Base-by-base conservation (phyloP, 352 stramenopile species). In the Phytophthora podocarpi region DNA sequence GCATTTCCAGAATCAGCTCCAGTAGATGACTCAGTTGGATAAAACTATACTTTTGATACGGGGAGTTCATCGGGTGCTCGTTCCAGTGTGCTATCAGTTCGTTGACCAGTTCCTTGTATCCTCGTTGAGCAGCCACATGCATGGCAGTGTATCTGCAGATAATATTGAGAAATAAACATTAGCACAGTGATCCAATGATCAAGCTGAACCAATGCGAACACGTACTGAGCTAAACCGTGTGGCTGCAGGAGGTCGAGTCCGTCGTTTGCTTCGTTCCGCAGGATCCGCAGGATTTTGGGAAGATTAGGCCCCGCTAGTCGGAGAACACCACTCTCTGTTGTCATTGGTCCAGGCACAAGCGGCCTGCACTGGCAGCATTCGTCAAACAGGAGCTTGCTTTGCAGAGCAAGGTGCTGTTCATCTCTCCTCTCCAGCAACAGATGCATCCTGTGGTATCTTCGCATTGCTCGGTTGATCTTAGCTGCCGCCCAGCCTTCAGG, bases 301-400 rank as follows among this genome's bases (percentile, higher is more conserved):
- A 91, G 37, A 57, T 93, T 87, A 0, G 85, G 85, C 4, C 74
- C 82, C 2, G 77, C 82, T 32, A 93, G 64, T n/a, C 80, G 72
- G 6, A 87, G 71, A 3, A 90, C 70, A 0, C 85, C 80, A 21
- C 80, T 82, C n/a, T 85, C 70, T 1, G 74, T 89, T 24, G 71
- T 70, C 4, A 59, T 72, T 0, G 81, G 79, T 0, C 85, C 82
- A 32, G 80, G 71, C 3, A 78, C 65, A 4, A 92, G 64, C 10
- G 78, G 80, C 1, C 59, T 73, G 30, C 82, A 91, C 57, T 83
- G 80, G 52, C 82, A 87, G 53, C 85, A 93, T 54, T 93, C 82
- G 7, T 91, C 79, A 47, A 89, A 93, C 3, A 93, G 67, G 20
- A 76, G 76, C 48, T 90, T 92, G 59, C 74, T 86, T 53, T 90